Base-by-base conservation (phyloP, 1,284 basidiomycete species). In the Volvariella volvacea region DNA sequence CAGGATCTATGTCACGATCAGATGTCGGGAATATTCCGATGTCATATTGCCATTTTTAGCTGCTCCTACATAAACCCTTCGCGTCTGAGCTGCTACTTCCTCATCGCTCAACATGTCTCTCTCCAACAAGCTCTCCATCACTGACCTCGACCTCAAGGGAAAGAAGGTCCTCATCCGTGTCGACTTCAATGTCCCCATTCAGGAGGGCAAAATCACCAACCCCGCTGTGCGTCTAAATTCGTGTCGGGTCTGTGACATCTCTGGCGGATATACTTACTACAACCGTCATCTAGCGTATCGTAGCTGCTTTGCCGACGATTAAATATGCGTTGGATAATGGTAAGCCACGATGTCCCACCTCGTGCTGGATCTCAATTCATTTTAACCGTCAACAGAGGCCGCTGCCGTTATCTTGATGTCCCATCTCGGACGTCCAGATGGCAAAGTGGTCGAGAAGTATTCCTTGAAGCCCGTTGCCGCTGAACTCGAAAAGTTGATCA, bases 131-230 rank as follows among this genome's bases (percentile, higher is more conserved):
- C 80, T 95, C 55, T 77, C 86, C 53, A 92, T 99, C 70, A 89
- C 84, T 54, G 95, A 98, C 71, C 74, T 94, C 62, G 81, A 88
- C 58, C 84, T 98, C 73, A 83, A 82, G 60, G 88, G 74, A 63
- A 93, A 91, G 68, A 88, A 89, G 55, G 93, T 98, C 60, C 85
- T 97, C 58, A 92, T 96, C 64, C 88, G 92, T 53, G 91, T 98
- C 57, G 96, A 99, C 78, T 99, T 99, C 74, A 99, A 99, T 70
- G 95, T 99, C 54, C 95, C 95, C 52, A 82, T 91, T 70, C 76
- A 85, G 60, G 84, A 85, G 52, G 83, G 84, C 46, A 83, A 85
- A 65, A 95, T 99, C 75, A 96, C 95, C 45, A 99, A 98, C 75
- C 88, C 92, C 54, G 92, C 92, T 48, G 92, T 94, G 61, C 53